Percentiles rank a stretch among this genome's conserved stretches.
Conservation (phyloP, 768 basidiomycete species). For the Termitomyces sp. region DNA sequence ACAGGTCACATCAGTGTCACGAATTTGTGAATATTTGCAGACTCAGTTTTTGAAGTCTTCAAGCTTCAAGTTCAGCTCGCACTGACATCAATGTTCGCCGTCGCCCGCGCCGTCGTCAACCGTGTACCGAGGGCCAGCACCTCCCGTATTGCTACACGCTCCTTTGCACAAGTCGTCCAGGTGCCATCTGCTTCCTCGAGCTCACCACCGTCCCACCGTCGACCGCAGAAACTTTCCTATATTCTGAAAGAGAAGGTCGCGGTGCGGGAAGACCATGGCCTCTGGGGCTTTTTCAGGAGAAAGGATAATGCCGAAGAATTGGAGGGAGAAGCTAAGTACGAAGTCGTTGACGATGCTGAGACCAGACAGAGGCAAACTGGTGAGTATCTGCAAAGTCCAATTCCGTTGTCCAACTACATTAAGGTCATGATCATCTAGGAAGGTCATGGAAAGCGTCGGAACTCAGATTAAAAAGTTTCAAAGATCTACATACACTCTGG, state of each 20-base stretch:
- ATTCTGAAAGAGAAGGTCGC: slow-evolving; percentile 24
- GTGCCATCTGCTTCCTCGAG: slow-evolving; percentile 8
- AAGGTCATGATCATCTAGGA: slow-evolving; percentile 42
- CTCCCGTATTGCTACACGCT: slow-evolving; percentile 16
- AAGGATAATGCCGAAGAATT: slow-evolving; percentile 39
- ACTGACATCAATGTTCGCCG: slow-evolving; percentile 8
- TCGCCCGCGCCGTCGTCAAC: slow-evolving; percentile 9
- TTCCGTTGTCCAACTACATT: neutral
- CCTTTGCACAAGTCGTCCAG: slow-evolving; percentile 21
- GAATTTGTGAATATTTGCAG: slow-evolving; percentile 5
- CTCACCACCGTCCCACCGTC: slow-evolving; percentile 1
- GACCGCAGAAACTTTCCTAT: slow-evolving; percentile 4
- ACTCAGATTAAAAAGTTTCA: slow-evolving; percentile 86
- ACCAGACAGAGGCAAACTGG: slow-evolving; percentile 23
- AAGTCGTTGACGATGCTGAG: slow-evolving; percentile 39
- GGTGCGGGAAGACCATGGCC: slow-evolving; percentile 61
- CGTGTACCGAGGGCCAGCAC: slow-evolving; percentile 3
- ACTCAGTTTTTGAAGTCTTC: neutral
- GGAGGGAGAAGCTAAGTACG: slow-evolving; percentile 47
- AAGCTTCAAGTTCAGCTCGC: no score
- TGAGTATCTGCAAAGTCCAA: neutral
- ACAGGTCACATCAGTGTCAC: slow-evolving; percentile 12
- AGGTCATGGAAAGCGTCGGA: slow-evolving; percentile 86
- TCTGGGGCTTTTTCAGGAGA: slow-evolving; percentile 73
- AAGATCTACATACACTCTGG: slow-evolving; percentile 93